phyloP scores from a whole-genome alignment of 176 grass and related monocot species.

The Leersia perrieri region DNA sequence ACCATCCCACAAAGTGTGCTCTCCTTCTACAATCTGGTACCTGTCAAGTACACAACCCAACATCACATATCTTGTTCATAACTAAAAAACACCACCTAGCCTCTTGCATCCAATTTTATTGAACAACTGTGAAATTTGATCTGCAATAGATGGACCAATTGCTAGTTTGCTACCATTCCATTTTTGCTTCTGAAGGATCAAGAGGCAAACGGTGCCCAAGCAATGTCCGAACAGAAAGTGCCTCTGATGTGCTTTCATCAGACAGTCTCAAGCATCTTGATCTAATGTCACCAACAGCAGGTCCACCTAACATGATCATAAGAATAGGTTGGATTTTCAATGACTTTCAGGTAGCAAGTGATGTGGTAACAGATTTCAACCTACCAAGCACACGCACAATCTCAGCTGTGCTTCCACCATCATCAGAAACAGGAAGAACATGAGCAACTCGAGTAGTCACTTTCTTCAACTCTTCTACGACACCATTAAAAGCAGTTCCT shows the following conservation, averaged over 20 bases:
- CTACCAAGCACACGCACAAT: slow-evolving; percentile 94
- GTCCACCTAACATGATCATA: slow-evolving; percentile 58
- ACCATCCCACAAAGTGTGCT: slow-evolving; percentile 87
- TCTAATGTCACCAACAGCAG: slow-evolving; percentile 94
- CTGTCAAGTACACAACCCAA: slow-evolving; percentile 46
- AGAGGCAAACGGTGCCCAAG: slow-evolving; percentile 91
- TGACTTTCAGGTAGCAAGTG: background rate
- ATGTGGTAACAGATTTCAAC: background rate
- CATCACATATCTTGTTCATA: slow-evolving; percentile 20
- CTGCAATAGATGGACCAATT: background rate
- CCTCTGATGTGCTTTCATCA: slow-evolving; percentile 92
- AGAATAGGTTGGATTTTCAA: slow-evolving; percentile 6
- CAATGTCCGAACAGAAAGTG: slow-evolving; percentile 76
- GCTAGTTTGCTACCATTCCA: slow-evolving; percentile 71
- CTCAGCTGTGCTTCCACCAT: slow-evolving; percentile 96
- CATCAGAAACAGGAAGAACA: slow-evolving; percentile 93
- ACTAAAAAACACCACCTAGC: slow-evolving; percentile 1
- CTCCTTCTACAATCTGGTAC: slow-evolving; percentile 89
- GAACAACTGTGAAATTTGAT: slow-evolving; percentile 18
- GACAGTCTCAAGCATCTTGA: slow-evolving; percentile 97
- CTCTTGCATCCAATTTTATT: background rate
- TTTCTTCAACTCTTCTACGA: slow-evolving; percentile 86
- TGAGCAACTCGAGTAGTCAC: slow-evolving; percentile 79
- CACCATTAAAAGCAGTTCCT: slow-evolving; percentile 89
- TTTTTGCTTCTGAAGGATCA: slow-evolving; percentile 77